phyloP scores from a whole-genome alignment of 2,329 filamentous ascomycete genomes.

The Aureobasidium zeae region DNA sequence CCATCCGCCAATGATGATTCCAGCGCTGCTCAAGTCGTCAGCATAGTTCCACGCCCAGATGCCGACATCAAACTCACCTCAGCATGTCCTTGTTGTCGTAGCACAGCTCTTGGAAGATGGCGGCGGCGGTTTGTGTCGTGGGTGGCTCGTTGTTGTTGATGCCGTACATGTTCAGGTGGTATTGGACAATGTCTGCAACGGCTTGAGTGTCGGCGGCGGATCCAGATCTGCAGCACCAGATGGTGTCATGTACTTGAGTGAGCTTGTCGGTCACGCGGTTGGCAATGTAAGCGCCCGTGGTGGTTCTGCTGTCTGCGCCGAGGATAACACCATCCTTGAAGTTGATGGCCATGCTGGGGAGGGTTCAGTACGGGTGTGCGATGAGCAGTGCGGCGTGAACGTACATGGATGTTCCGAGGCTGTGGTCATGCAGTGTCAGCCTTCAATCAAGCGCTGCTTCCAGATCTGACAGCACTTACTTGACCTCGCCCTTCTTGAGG shows the following conservation, averaged over 20 bases:
- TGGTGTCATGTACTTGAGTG: conserved; percentile 95
- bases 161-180: conserved; percentile 87
- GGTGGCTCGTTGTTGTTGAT: conserved; percentile 83
- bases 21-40: conserved; percentile 52
- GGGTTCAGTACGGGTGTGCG: conserved; percentile 21
- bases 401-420: conserved; percentile 95
- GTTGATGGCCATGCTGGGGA: conserved; percentile 84
- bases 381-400: conserved; percentile 26
- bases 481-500: conserved; percentile 97
- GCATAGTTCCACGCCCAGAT: not conserved
- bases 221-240: conserved; percentile 98
- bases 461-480: conserved; percentile 52
- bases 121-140: conserved; percentile 88
- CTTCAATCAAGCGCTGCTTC: not conserved
- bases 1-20: conserved; percentile 97
- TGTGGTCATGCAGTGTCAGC: conserved; percentile 34
- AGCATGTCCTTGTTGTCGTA: conserved; percentile 94
- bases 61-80: conserved; percentile 50
- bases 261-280: conserved; percentile 99
- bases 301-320: conserved; percentile 94
- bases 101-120: conserved; percentile 96
- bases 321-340: conserved; percentile 98
- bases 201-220: conserved; percentile 97
- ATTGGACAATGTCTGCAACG: conserved; percentile 94
- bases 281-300: conserved; percentile 94